These are phyloP conservation scores for Barbarea vulgaris DNA, from an alignment of 345 rosid genomes.

Conservation along the genomic window DNA sequence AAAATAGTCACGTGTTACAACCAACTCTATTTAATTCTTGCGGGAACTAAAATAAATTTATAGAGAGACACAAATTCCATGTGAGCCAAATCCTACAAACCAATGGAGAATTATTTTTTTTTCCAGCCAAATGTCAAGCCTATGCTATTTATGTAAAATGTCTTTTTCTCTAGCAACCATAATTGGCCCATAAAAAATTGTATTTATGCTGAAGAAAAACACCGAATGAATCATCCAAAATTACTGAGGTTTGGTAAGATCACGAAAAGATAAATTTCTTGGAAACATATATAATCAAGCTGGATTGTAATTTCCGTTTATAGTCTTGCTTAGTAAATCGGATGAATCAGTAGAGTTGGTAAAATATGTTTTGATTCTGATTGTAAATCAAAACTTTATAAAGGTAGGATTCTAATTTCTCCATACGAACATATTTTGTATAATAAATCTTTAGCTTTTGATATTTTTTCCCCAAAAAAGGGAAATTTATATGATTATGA, in stretches of 20 bases:
- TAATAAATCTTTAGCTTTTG: neutral
- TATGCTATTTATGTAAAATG: neutral
- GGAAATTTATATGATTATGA: neutral
- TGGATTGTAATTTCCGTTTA: neutral
- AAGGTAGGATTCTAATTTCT: neutral
- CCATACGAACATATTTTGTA: too few species aligned
- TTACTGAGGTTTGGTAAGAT: neutral
- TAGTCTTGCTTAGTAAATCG: too few species aligned
- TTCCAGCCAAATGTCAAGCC: conserved; percentile 3
- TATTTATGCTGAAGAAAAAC: neutral
- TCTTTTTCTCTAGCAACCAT: neutral
- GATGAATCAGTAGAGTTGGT: conserved; percentile 13
- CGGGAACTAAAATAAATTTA: neutral
- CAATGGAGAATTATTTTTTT: neutral
- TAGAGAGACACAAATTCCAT: conserved; percentile 10
- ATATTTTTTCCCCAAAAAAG: neutral
- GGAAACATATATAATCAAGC: neutral
- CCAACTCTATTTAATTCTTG: neutral
- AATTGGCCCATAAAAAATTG: neutral
- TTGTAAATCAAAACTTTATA: neutral
- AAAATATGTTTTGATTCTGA: neutral
- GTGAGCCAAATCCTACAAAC: conserved; percentile 17
- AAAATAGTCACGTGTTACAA: neutral
- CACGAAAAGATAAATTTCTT: neutral
- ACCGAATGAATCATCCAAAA: neutral